Evolutionary conservation across 768 basidiomycete genomes (phyloP), one percentile per base, ranked within the genome.

Genomic region (Boletus patriciae): DNA sequence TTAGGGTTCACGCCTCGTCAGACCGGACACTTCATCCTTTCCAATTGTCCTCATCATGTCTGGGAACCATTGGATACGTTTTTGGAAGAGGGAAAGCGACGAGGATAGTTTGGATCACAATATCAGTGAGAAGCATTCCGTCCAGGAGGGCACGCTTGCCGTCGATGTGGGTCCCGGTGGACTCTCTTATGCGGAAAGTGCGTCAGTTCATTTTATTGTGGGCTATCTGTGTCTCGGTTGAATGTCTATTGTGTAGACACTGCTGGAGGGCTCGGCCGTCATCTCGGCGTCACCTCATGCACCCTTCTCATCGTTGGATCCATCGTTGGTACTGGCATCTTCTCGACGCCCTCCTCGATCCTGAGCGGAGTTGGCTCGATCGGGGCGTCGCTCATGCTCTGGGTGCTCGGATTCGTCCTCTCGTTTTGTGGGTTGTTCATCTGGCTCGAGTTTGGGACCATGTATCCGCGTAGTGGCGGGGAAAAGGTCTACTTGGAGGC

Each of bases 401-500:
- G 83, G 84, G 78, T 84, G 0, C 77, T 84, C 27, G 84, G 84
- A 3, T 82, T 85, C 59, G 58, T 77, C 3, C 74, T 85, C 4
- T 83, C 83, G 1, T 80, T 80, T 59, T 85, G 81, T 52, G 83
- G 83, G 0, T 70, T 84, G 9, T 84, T 85, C 62, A 79, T 85
- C 50, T 83, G 83, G 83, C 77, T 85, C 21, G 83, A 85, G 57
- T 79, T 80, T 50, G 84, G 84, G 6, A 82, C 82, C 3, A 85
- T 85, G 82, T 81, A 80, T 59, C 84, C 83, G 6, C 75, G 82
- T 1, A 82, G 80, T 13, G 83, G 84, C 10, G 83, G 83, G 8
- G 84, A 85, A 63, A 85, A 86, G 64, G 83, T 85, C 3, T 85
- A 85, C 58, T 70, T 84, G 21, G 84, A 85, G 62, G 81, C 78